Conservation (phyloP, 352 stramenopile species). For the Phytophthora meadii region DNA sequence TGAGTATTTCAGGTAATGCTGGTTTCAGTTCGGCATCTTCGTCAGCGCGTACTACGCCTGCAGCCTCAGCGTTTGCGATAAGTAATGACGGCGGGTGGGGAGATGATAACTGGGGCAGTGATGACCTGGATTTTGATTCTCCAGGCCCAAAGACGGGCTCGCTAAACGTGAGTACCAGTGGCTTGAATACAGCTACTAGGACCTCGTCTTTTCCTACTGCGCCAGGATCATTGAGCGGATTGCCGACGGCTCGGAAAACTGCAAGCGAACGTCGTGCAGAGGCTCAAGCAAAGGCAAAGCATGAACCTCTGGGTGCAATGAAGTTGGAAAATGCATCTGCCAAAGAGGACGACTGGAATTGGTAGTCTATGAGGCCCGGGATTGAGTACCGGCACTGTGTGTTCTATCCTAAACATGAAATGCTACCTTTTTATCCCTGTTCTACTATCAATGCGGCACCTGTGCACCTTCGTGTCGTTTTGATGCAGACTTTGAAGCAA, state of each 20-base stretch:
- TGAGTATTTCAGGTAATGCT: constrained; percentile 48
- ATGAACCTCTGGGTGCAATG: constrained; percentile 60
- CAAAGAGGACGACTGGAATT: constrained; percentile 83
- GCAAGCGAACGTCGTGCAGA: constrained; percentile 63
- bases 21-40: constrained; percentile 3
- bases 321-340: constrained; percentile 53
- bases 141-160: constrained; percentile 26
- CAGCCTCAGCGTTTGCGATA: constrained; percentile 38
- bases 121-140: constrained; percentile 48
- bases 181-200: constrained; percentile 17
- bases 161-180: constrained; percentile 18
- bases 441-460: neutral
- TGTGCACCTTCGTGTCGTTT: neutral
- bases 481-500: neutral
- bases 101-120: constrained; percentile 74
- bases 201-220: constrained; percentile 28
- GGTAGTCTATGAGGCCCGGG: constrained; percentile 46
- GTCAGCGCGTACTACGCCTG: constrained; percentile 17
- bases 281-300: constrained; percentile 68
- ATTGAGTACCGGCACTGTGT: constrained; percentile 14
- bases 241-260: constrained; percentile 46
- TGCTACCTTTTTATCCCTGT: constrained; percentile 14
- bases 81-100: constrained; percentile 55
- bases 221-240: constrained; percentile 14
- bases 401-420: constrained; percentile 23